A percentile compares a stretch with the other conserved stretches of the same genome.
phyloP scores from a whole-genome alignment of 352 stramenopile genomes.

The Phytophthora pinifolia region DNA sequence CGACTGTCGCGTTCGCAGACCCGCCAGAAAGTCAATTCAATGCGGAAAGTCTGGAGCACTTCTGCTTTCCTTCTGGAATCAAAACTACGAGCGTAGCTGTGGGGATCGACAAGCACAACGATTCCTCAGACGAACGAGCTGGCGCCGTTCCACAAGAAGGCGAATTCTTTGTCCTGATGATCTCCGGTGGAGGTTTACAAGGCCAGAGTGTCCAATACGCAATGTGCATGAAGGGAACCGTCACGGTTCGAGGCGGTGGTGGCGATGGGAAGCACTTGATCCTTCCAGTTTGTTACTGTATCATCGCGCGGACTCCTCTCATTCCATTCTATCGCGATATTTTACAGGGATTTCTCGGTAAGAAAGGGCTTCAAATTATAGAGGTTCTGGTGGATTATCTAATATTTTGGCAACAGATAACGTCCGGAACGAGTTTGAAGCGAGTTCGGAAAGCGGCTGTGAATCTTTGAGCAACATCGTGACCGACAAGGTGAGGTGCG shows the following conservation, averaged over 20 bases:
- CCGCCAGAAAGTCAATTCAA: slow-evolving; percentile 69
- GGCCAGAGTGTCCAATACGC: slow-evolving; percentile 58
- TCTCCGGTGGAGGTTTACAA: slow-evolving; percentile 48
- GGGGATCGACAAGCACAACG: background rate
- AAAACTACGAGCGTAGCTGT: background rate
- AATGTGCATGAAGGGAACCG: slow-evolving; percentile 48
- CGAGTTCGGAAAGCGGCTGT: slow-evolving; percentile 8
- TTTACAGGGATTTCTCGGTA: slow-evolving; percentile 38
- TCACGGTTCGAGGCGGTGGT: slow-evolving; percentile 21
- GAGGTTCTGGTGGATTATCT: background rate
- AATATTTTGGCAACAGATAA: slow-evolving; percentile 16
- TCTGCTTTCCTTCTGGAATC: slow-evolving; percentile 65
- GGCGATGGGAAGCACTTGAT: slow-evolving; percentile 10
- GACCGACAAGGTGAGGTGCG: slow-evolving; percentile 37
- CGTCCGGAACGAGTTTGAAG: slow-evolving; percentile 16
- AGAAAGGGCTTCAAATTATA: background rate
- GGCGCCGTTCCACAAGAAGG: slow-evolving; percentile 1
- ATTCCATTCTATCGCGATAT: slow-evolving; percentile 45
- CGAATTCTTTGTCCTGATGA: slow-evolving; percentile 54
- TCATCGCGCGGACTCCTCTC: slow-evolving; percentile 44
- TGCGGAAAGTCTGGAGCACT: slow-evolving; percentile 71
- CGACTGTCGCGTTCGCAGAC: slow-evolving; percentile 60
- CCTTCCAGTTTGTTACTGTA: slow-evolving; percentile 54
- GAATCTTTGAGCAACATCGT: slow-evolving; percentile 30
- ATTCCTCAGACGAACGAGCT: background rate